Base-by-base conservation (phyloP, 2,329 filamentous ascomycete species). In the Nothophaeocryptopus gaeumannii region DNA sequence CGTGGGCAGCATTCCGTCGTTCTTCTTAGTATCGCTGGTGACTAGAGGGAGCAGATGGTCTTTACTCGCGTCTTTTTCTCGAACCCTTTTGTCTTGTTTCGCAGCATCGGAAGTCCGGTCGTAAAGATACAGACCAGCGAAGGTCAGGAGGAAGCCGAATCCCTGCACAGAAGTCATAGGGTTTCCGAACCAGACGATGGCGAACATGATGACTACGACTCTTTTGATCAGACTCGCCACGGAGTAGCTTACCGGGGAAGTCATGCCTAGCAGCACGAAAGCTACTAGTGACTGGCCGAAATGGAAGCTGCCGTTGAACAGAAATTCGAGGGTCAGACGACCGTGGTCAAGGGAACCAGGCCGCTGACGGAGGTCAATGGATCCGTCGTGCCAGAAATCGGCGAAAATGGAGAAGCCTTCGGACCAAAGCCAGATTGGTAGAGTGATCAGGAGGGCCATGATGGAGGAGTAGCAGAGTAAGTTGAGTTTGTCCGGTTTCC, bases 261-360 rank as follows among this genome's bases (percentile, higher is more conserved):
- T 87, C 75, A 96, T 87, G 46, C 90, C 96, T 5, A 99, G 77
- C 5, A 99, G 78, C 15, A 96, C 78, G 66, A 99, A 99, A 0
- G 93, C 93, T 47, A 99, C 80, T 45, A 99, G 95, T 66, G 95
- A 96, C 66, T 99, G 93, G 12, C 83, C 88, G 69, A 97, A 99
- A 71, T 99, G 93, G 67, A 95, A 96, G 3, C 89, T 85, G 47
- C 93, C 93, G 69, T 99, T 99, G 78, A 99, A 97, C 44, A 97
- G 69, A 67, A 95, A 97, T 66, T 99, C 93, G n/a, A 95, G 64
- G 2, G 77, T 68, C 7, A 86, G 70, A 8, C 77, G 72, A 41
- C 80, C 80, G 62, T 84, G 81, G 52, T 84, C 81, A 47, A 82
- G 71, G 2, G 88, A 82, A 20, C 86, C 89, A 52, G 91, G 85